Evolutionary conservation across 2,329 filamentous ascomycete genomes (phyloP).

Genomic region (Aspergillus latus): DNA sequence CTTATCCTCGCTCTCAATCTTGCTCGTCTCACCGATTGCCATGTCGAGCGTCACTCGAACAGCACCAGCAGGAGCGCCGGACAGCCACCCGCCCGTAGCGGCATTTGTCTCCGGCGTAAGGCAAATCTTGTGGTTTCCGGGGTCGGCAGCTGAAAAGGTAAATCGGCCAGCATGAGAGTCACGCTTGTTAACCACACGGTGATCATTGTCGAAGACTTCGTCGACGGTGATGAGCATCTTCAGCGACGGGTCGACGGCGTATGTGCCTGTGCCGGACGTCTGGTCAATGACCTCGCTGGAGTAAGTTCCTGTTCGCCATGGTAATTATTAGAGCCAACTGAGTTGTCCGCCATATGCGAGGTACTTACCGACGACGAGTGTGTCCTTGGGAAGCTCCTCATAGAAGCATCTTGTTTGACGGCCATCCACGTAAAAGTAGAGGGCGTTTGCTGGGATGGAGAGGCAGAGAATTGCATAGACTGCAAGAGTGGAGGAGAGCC

Average conservation of each 20-base stretch:
- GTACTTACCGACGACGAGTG: constrained; percentile 77
- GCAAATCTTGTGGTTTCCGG: constrained; percentile 95
- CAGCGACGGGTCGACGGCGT: constrained; percentile 71
- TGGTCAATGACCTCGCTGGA: constrained; percentile 81
- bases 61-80: constrained; percentile 65
- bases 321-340: neutral
- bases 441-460: constrained; percentile 67
- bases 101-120: constrained; percentile 79
- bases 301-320: constrained; percentile 67
- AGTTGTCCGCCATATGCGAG: neutral
- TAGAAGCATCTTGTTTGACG: constrained; percentile 90
- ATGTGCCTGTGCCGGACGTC: constrained; percentile 56
- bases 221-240: constrained; percentile 91
- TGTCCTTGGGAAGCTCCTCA: constrained; percentile 97
- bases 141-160: constrained; percentile 91
- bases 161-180: constrained; percentile 77
- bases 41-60: constrained; percentile 85
- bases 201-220: constrained; percentile 95
- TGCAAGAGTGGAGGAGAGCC: constrained; percentile 52
- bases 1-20: constrained; percentile 93
- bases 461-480: constrained; percentile 65
- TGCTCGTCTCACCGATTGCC: constrained; percentile 89
- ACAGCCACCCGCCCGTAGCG: constrained; percentile 70
- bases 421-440: constrained; percentile 95
- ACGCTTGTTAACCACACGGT: constrained; percentile 88